Base-by-base conservation (phyloP, 129 eudicot species). In the Escallonia herrerae region DNA sequence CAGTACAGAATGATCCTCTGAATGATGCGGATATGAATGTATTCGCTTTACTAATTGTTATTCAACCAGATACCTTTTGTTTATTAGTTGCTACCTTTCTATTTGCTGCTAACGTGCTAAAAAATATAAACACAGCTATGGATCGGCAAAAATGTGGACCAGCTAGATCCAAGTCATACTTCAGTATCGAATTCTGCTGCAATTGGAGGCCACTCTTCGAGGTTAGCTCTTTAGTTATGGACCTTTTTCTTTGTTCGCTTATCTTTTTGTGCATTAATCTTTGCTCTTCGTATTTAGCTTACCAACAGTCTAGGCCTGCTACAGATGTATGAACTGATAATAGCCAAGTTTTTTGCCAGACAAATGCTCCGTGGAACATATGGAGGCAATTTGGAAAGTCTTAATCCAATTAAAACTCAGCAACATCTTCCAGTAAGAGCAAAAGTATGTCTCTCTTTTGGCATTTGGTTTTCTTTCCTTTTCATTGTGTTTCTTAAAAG, bases 21-120 rank as follows among this genome's bases (percentile, higher is more conserved):
- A 80, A 83, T 61, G 83, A 86, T 79, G 77, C 86, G 12, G 49
- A 60, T 60, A 44, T 67, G 52, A 80, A 70, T 76, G 89, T 80
- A 67, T 38, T n/a, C n/a, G 58, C 61, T 38, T 9, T 7, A 48
- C 65, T 46, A 44, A 55, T 22, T 2, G 2, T 40, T 48, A 44
- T 54, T 4, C 38, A 9, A 41, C 4, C 38, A 33, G 49, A 64
- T 58, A 59, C 59, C 38, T 65, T 55, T 22, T 40, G 40, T 46
- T 22, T 72, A 15, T 55, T 62, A 43, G 8, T 39, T 22, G 33
- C 8, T 10, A 37, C 3, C 3, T 46, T 47, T 46, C 3, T 39
- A 22, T 40, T 2, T 37, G 22, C 67, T n/a, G 37, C 15, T 54
- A 3, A 54, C 13, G 37, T 67, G 40, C 44, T 44, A 44, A 5